These are phyloP conservation scores for Physcomitrellopsis africana DNA, from an alignment of 225 moss, liverwort and hornwort genomes.

Conservation along the genomic window DNA sequence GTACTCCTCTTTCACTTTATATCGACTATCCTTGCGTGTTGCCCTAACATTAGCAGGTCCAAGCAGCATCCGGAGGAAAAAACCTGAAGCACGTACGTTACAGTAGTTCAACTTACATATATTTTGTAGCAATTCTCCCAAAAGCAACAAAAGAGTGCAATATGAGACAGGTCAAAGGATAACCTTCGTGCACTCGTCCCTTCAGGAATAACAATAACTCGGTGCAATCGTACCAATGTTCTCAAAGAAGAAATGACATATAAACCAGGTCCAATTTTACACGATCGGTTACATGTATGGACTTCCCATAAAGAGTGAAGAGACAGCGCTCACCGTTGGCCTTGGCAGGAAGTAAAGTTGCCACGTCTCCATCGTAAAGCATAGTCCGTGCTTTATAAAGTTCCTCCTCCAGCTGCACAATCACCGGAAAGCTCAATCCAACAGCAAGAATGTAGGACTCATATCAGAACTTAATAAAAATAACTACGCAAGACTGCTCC, in stretches of 20 bases:
- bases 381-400: constrained; percentile 43
- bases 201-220: neutral
- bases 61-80: constrained; percentile 80
- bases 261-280: neutral
- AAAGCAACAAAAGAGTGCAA: neutral
- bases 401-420: constrained; percentile 48
- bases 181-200: neutral
- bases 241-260: neutral
- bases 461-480: neutral
- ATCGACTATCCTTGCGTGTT: constrained; percentile 78
- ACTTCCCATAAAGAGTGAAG: neutral
- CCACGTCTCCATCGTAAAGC: constrained; percentile 53
- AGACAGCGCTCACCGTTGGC: constrained; percentile 34
- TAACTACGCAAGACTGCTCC: too few species aligned
- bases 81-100: constrained; percentile 49
- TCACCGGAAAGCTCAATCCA: neutral
- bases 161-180: neutral
- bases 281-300: neutral
- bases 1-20: constrained; percentile 96
- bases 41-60: constrained; percentile 98
- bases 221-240: too few species aligned
- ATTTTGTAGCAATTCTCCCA: neutral
- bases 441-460: neutral
- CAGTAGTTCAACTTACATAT: constrained; percentile 16
- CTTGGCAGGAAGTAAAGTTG: constrained; percentile 47